Evolutionary conservation across 768 basidiomycete genomes (phyloP), one percentile per base, ranked within the genome.

Genomic region (Tephrocybe sp.): DNA sequence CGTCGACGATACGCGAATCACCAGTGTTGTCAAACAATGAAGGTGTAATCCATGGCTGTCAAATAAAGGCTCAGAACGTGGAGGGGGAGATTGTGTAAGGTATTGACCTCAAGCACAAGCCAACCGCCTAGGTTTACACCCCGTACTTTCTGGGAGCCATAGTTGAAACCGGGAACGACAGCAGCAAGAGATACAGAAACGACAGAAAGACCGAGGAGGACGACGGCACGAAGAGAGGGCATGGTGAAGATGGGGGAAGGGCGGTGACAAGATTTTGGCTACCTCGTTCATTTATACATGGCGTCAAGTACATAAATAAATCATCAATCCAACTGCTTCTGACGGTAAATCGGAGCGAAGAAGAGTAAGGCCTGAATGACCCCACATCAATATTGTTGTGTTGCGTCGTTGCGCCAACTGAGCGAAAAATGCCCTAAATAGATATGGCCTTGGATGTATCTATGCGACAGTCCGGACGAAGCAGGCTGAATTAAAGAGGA

Each of bases 51-150:
- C 86, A 90, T 7, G 88, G 86, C 84, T 81, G 47, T 41, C 23
- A 23, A 52, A 45, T 42, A 18, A 38, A n/a, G 41, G 36, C 34
- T 54, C 65, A 56, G 11, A 26, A 48, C 30, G n/a, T 45, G 21
- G 21, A 21, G 18, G 43, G 30, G 7, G 37, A 26, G 26, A 47
- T 38, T 4, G 50, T 25, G 45, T 45, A 42, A 14, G 28, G 14
- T 17, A 58, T 60, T 28, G 51, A 79, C 75, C 66, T 77, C 76
- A 21, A 74, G 69, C 20, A 78, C 74, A 23, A 79, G 69, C 79
- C 71, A 77, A 48, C 77, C 78, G 24, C 90, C 91, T 23, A 93
- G 78, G 69, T 88, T 93, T 57, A 93, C 91, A 50, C 91, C 91
- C 11, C 90, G 83, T 42, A 93, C 83, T 59, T 84, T 86, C 69